Percentiles rank a stretch among this genome's conserved stretches.
These are phyloP conservation scores for Zymoseptoria ardabiliae DNA, from an alignment of 2,329 filamentous ascomycete species.

Conservation along the genomic window DNA sequence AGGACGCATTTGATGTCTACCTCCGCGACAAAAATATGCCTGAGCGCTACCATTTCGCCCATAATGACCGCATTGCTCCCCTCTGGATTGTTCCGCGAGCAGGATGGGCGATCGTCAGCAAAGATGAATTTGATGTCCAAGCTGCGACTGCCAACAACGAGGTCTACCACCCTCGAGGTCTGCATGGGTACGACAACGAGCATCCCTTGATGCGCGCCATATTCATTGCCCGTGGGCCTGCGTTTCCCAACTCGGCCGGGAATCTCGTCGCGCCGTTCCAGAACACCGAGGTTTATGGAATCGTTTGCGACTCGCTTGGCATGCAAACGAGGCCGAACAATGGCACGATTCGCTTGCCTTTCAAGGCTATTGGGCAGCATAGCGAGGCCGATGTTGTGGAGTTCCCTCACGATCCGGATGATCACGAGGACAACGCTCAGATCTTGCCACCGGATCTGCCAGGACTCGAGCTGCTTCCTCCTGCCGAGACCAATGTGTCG, in stretches of 20 bases:
- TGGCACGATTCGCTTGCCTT: constrained; percentile 69
- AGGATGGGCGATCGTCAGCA: constrained; percentile 84
- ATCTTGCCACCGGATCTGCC: constrained; percentile 10
- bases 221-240: constrained; percentile 84
- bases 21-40: constrained; percentile 85
- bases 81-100: constrained; percentile 89
- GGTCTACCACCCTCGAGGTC: constrained; percentile 70
- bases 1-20: constrained; percentile 76
- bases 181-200: constrained; percentile 93
- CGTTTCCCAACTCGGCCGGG: constrained; percentile 79
- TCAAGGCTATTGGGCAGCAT: constrained; percentile 58
- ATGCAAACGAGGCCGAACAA: constrained; percentile 73
- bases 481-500: background rate
- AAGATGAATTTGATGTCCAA: constrained; percentile 67
- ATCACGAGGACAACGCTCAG: constrained; percentile 4
- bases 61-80: constrained; percentile 84
- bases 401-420: constrained; percentile 17
- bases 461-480: constrained; percentile 3
- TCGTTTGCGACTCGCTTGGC: constrained; percentile 80
- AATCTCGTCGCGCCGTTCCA: constrained; percentile 74
- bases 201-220: constrained; percentile 95
- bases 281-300: constrained; percentile 92
- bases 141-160: constrained; percentile 56
- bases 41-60: constrained; percentile 80
- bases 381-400: constrained; percentile 9